Percentiles rank a stretch among this genome's conserved stretches.
Conservation (phyloP, 2,329 filamentous ascomycete species). For the Drechmeria coniospora region DNA sequence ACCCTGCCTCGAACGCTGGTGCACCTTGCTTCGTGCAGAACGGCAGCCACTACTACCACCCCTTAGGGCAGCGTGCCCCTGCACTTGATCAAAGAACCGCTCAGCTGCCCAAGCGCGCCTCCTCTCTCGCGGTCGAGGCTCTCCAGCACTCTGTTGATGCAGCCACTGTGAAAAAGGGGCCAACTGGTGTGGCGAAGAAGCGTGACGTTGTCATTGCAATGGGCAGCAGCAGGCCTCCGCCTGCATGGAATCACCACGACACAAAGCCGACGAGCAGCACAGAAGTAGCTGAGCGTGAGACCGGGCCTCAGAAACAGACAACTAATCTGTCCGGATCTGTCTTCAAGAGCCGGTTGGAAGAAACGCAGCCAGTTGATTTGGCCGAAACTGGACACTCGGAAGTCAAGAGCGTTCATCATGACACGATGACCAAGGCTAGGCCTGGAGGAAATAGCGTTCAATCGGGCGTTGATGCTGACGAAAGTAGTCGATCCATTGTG, state of each 20-base stretch:
- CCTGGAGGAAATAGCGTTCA: too few species aligned
- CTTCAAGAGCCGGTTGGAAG: too few species aligned
- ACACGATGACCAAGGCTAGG: too few species aligned
- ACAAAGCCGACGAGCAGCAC: neutral
- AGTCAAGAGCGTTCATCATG: too few species aligned
- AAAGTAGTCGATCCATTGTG: too few species aligned
- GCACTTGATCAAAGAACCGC: too few species aligned
- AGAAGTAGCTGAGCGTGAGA: neutral
- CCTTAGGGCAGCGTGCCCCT: slow-evolving; percentile 1
- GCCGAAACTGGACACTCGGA: too few species aligned
- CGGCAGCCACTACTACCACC: slow-evolving; percentile 13
- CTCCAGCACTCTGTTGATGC: slow-evolving; percentile 14
- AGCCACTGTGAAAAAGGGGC: slow-evolving; percentile 4
- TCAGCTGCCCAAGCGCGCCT: too few species aligned
- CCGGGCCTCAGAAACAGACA: too few species aligned
- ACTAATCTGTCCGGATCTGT: too few species aligned
- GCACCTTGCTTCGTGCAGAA: slow-evolving; percentile 7
- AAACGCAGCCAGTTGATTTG: too few species aligned
- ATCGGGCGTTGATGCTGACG: too few species aligned
- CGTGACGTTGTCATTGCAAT: slow-evolving; percentile 6
- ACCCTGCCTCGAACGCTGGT: slow-evolving; percentile 7
- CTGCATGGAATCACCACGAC: neutral
- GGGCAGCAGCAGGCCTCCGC: slow-evolving; percentile 5
- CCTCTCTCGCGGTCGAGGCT: slow-evolving; percentile 7
- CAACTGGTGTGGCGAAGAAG: neutral